Evolutionary conservation across 1,284 basidiomycete genomes (phyloP), one percentile per base, ranked within the genome.

Genomic region (Ganoderma boninense): DNA sequence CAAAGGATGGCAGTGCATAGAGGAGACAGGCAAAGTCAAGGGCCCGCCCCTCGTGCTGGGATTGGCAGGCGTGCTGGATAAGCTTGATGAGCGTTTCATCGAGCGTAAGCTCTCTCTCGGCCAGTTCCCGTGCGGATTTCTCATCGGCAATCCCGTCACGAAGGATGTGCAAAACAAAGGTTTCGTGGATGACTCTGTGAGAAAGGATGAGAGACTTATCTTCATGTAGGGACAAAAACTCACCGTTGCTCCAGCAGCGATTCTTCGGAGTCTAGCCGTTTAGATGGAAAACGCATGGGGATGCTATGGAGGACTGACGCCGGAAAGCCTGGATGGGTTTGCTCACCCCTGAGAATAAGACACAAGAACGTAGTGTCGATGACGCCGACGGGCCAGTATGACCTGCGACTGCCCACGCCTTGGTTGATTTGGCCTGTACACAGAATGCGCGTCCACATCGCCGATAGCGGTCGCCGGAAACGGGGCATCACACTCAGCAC

Each of bases 331-430:
- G 97, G 97, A 75, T 95, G 82, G 74, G 90, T 89, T 87, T 97
- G 95, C 70, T 86, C 84, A 69, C 97, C 97, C 87, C 97, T 98
- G 70, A 99, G 84, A 73, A 98, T 95, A 69, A 99, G 82, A 78
- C 96, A 97, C 85, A 95, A 92, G 70, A 98, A 89, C 56, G 88
- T 90, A 59, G 88, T 90, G 32, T 87, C 88, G 0, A 89, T 89
- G 44, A 97, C 86, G 0, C 95, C 96, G 66, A 99, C 92, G 1
- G 96, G 95, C 97, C 97, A 99, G 80, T 98, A 99, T 0, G 90
- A 92, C 79, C 98, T 96, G 67, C 96, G 91, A 77, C 96, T 96
- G 42, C 94, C 94, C 77, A 92, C 87, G 65, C 89, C 88, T 43
- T 94, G 88, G 66, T 94, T 91, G 13, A 97, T 83, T 1, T 87